These are phyloP conservation scores for Echinosophora koreensis DNA, from an alignment of 306 rosid genomes.

Conservation along the genomic window DNA sequence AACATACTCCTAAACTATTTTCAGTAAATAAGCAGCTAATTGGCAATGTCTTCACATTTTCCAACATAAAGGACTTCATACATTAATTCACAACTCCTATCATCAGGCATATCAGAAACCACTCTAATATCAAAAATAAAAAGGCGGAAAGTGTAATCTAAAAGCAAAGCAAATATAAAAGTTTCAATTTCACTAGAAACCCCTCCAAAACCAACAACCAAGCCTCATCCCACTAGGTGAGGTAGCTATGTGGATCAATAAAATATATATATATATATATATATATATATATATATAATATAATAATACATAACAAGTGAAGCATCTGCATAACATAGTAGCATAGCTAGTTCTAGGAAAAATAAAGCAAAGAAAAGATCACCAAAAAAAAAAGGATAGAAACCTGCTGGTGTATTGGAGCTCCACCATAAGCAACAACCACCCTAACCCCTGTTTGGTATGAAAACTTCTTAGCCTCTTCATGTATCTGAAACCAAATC, in stretches of 20 bases:
- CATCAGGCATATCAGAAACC: background rate
- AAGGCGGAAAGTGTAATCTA: background rate
- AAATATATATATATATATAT: no score
- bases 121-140: background rate
- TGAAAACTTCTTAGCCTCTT: slow-evolving; percentile 74
- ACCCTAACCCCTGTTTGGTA: slow-evolving; percentile 92
- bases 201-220: background rate
- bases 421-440: slow-evolving; percentile 95
- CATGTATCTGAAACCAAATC: slow-evolving; percentile 73
- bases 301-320: slow-evolving; percentile 20
- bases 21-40: background rate
- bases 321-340: background rate
- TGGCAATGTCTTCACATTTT: background rate
- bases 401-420: slow-evolving; percentile 91
- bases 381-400: background rate
- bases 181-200: slow-evolving; percentile 1
- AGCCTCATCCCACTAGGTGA: background rate
- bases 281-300: no score
- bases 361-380: background rate
- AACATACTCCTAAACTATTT: background rate
- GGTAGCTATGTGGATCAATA: background rate
- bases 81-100: slow-evolving; percentile 2
- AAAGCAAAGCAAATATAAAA: background rate
- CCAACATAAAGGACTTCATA: background rate
- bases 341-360: background rate